phyloP scores from a whole-genome alignment of 1,284 basidiomycete species.

The Cutaneotrichosporon daszewskae region DNA sequence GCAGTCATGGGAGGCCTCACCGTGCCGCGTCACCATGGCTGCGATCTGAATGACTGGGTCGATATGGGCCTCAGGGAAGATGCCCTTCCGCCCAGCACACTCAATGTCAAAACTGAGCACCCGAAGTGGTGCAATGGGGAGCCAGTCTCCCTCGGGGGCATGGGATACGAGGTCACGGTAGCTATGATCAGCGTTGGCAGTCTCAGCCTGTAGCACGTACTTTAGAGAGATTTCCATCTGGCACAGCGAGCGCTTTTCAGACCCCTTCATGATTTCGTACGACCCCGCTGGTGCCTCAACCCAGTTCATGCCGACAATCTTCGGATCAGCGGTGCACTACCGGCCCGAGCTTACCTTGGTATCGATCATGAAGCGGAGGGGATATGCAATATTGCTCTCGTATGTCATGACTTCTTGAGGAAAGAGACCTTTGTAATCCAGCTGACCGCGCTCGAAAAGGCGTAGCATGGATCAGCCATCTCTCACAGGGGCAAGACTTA shows the following conservation, averaged over 20 bases:
- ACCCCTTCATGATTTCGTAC: conserved; percentile 59
- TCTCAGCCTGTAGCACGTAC: conserved; percentile 49
- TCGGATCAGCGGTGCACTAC: not conserved
- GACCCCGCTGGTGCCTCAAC: conserved; percentile 77
- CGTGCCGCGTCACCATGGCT: conserved; percentile 94
- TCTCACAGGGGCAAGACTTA: conserved; percentile 60
- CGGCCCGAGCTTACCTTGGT: conserved; percentile 59
- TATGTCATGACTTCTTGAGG: conserved; percentile 61
- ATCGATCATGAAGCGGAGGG: conserved; percentile 92
- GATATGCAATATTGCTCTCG: conserved; percentile 87
- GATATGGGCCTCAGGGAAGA: conserved; percentile 79
- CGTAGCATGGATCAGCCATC: conserved; percentile 54
- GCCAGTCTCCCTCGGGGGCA: conserved; percentile 81
- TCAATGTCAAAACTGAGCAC: conserved; percentile 96
- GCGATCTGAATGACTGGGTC: conserved; percentile 97
- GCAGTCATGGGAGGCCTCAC: conserved; percentile 50
- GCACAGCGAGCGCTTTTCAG: conserved; percentile 67
- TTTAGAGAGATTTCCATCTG: conserved; percentile 76
- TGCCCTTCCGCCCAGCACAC: conserved; percentile 89
- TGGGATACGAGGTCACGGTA: conserved; percentile 80
- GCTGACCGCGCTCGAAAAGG: conserved; percentile 78
- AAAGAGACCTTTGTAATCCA: conserved; percentile 66
- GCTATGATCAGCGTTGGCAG: conserved; percentile 47
- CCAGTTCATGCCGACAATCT: conserved; percentile 98
- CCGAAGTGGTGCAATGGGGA: conserved; percentile 78